phyloP scores from a whole-genome alignment of 768 basidiomycete species.

The Suillus hirtellus region DNA sequence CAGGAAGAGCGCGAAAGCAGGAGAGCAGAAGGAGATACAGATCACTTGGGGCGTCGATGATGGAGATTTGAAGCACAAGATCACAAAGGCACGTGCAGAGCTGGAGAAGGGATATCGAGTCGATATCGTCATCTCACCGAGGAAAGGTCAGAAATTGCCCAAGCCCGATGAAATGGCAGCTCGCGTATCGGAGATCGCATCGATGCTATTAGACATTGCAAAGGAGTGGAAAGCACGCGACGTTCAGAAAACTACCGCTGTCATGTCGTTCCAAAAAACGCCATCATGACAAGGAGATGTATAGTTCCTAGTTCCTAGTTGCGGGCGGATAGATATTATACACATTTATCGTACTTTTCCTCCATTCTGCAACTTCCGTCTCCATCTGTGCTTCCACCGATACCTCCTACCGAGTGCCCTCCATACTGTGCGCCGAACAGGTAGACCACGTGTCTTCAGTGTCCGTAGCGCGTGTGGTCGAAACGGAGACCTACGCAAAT shows the following conservation, averaged over 20 bases:
- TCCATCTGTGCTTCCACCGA: constrained; percentile 22
- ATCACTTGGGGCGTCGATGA: constrained; percentile 64
- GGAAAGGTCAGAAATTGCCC: constrained; percentile 43
- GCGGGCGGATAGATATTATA: constrained; percentile 21
- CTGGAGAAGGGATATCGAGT: constrained; percentile 62
- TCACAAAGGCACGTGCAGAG: constrained; percentile 56
- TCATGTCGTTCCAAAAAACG: constrained; percentile 46
- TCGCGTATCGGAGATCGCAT: constrained; percentile 45
- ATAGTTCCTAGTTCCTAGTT: constrained; percentile 1
- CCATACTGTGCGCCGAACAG: constrained; percentile 30
- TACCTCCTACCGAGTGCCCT: constrained; percentile 18
- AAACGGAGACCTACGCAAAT: constrained; percentile 19
- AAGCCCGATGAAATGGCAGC: constrained; percentile 39
- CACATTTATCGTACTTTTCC: constrained; percentile 28
- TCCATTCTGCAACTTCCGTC: constrained; percentile 16
- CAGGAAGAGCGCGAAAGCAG: constrained; percentile 30
- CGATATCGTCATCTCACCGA: constrained; percentile 54
- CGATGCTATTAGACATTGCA: constrained; percentile 47
- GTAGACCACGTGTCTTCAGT: constrained; percentile 37
- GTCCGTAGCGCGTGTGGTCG: constrained; percentile 27
- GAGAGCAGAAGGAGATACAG: constrained; percentile 63
- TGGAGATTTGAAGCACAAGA: constrained; percentile 66
- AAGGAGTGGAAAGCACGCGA: constrained; percentile 53
- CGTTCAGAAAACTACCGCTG: constrained; percentile 37
- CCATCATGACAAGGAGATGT: constrained; percentile 13